Conservation (phyloP, 441 rosid species). For the Jatropha multifida region DNA sequence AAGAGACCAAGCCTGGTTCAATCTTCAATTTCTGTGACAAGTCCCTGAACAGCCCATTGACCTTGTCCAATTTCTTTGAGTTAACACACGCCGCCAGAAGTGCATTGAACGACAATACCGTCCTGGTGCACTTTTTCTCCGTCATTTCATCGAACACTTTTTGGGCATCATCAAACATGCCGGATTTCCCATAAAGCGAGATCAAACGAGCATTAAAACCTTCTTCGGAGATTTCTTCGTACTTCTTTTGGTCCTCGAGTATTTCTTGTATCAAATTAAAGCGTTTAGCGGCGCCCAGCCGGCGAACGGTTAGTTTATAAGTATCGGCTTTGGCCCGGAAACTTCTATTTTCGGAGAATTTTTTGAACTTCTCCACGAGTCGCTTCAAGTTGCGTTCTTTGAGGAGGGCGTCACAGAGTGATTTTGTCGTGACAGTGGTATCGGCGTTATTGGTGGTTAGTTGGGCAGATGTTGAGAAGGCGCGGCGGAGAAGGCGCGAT, state of each 20-base stretch:
- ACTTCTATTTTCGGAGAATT: background rate
- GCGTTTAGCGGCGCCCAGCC: slow-evolving; percentile 32
- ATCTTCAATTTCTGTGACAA: slow-evolving; percentile 47
- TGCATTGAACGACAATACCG: slow-evolving; percentile 63
- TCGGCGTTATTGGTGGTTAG: background rate
- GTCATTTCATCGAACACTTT: slow-evolving; percentile 80
- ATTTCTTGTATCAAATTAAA: slow-evolving; percentile 44
- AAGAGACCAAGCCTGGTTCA: slow-evolving; percentile 43
- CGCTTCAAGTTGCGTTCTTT: background rate
- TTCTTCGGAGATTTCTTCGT: slow-evolving; percentile 46
- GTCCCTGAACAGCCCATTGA: slow-evolving; percentile 43
- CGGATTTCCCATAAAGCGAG: slow-evolving; percentile 43
- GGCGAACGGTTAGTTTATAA: slow-evolving; percentile 36
- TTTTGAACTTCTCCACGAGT: slow-evolving; percentile 1
- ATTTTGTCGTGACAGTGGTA: background rate
- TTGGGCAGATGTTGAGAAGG: background rate
- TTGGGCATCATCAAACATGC: slow-evolving; percentile 43
- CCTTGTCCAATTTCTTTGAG: slow-evolving; percentile 55
- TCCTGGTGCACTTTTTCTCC: slow-evolving; percentile 42
- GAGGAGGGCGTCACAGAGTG: background rate
- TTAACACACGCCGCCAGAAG: slow-evolving; percentile 56
- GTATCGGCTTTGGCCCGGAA: background rate
- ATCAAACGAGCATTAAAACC: slow-evolving; percentile 45
- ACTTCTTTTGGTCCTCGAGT: slow-evolving; percentile 55
- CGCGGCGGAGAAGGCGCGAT: background rate